A percentile compares a stretch with the other conserved stretches of the same genome.
phyloP scores from a whole-genome alignment of 192 early-diverging fungal genomes.

The Backusella tuberculispora region DNA sequence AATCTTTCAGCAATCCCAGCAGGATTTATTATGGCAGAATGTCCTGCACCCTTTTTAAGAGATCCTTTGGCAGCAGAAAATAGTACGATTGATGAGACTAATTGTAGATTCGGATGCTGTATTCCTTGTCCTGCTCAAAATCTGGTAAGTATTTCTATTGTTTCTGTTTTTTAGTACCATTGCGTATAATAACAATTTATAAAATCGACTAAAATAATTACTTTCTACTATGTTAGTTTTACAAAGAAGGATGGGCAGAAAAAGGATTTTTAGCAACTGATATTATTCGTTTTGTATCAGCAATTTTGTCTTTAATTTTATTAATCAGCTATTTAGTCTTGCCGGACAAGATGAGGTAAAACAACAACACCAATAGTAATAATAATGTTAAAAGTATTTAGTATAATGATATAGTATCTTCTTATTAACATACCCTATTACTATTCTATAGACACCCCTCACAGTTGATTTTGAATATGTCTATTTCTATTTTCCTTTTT shows the following conservation, averaged over 20 bases:
- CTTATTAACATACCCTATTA: not conserved
- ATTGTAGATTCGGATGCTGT: conserved; percentile 55
- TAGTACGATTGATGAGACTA: conserved; percentile 23
- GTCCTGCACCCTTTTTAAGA: conserved; percentile 45
- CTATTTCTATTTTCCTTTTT: conserved; percentile 53
- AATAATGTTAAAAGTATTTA: not conserved
- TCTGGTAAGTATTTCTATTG: conserved; percentile 18
- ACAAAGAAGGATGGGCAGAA: conserved; percentile 43
- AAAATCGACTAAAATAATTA: not conserved
- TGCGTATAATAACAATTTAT: not conserved
- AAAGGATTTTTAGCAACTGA: conserved; percentile 50
- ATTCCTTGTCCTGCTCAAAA: conserved; percentile 58
- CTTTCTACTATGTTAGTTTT: conserved; percentile 32
- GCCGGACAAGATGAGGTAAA: conserved; percentile 51
- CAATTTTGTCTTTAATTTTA: conserved; percentile 42
- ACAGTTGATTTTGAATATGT: conserved; percentile 51
- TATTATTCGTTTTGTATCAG: conserved; percentile 48
- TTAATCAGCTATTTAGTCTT: conserved; percentile 51
- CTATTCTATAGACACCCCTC: conserved; percentile 33
- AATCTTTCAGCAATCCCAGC: conserved; percentile 31
- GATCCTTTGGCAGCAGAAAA: conserved; percentile 40
- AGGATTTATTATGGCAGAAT: conserved; percentile 29
- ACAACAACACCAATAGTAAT: not conserved
- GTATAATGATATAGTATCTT: not conserved
- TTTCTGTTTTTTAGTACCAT: not conserved